phyloP scores from a whole-genome alignment of 2,329 filamentous ascomycete species.

The Chaetothyriales sp. region DNA sequence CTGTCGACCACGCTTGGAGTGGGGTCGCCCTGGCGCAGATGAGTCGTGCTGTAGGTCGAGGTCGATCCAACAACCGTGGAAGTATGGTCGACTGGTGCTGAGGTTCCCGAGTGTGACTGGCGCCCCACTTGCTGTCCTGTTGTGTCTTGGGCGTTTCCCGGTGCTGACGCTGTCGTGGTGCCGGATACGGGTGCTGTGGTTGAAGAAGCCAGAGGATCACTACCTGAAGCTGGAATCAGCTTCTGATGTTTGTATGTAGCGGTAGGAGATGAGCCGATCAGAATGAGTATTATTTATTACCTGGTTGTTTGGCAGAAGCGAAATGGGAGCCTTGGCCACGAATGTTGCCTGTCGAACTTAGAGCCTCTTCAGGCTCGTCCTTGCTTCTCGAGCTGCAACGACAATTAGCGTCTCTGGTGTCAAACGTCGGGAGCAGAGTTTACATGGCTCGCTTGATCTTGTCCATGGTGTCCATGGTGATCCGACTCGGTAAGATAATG shows the following conservation, averaged over 20 bases:
- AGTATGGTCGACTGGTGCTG: background rate
- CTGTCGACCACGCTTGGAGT: conserved; percentile 11
- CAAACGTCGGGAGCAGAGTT: background rate
- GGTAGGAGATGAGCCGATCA: background rate
- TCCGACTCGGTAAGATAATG: background rate
- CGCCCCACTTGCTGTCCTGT: background rate
- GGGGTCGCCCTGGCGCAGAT: conserved; percentile 11
- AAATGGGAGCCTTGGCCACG: conserved; percentile 17
- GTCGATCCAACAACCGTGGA: conserved; percentile 12
- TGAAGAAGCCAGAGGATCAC: background rate
- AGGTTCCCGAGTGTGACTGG: background rate
- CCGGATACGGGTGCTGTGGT: background rate
- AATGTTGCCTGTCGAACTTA: conserved; percentile 2
- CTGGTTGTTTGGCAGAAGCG: background rate
- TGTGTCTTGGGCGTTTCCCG: background rate
- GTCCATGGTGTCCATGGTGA: conserved; percentile 8
- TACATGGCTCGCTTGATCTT: conserved; percentile 24
- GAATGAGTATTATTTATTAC: background rate
- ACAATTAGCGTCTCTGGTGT: background rate
- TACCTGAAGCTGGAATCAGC: background rate
- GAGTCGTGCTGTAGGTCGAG: conserved; percentile 12
- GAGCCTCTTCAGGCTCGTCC: conserved; percentile 1
- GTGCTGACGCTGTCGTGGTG: background rate
- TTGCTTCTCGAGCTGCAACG: conserved; percentile 3
- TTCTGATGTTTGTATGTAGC: background rate